Conservation (phyloP, 345 rosid genomes). For the Pistacia atlantica region DNA sequence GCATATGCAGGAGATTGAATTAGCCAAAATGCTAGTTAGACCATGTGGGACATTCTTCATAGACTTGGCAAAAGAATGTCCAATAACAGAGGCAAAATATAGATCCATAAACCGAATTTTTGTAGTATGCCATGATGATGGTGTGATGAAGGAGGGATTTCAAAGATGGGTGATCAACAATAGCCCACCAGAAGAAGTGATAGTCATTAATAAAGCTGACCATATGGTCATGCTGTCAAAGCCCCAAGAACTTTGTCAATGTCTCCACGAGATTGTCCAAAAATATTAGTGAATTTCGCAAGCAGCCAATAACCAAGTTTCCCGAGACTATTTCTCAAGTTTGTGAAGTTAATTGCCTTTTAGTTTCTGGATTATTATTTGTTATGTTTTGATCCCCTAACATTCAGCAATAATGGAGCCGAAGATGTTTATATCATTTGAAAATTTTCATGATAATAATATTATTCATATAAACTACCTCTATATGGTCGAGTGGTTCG, state of each 20-base stretch:
- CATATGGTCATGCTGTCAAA: conserved; percentile 28
- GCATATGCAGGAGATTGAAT: conserved; percentile 22
- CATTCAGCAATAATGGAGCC: too few species aligned
- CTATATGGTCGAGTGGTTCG: too few species aligned
- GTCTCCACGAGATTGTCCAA: conserved; percentile 17
- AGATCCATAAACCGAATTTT: conserved; percentile 23
- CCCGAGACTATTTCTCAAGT: too few species aligned
- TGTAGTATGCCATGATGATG: conserved; percentile 15
- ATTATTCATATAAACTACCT: too few species aligned
- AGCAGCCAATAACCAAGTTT: neutral
- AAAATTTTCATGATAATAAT: too few species aligned
- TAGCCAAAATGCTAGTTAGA: conserved; percentile 18
- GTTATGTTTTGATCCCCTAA: too few species aligned
- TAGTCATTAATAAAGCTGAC: conserved; percentile 15
- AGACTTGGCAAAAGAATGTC: conserved; percentile 15
- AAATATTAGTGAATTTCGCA: neutral
- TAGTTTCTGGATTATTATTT: too few species aligned
- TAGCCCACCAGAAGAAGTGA: conserved; percentile 18
- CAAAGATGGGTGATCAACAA: conserved; percentile 21
- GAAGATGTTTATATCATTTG: too few species aligned
- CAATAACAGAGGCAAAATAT: conserved; percentile 18
- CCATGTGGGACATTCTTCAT: neutral
- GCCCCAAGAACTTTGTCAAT: conserved; percentile 17
- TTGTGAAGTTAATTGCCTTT: too few species aligned
- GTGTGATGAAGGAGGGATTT: conserved; percentile 7